Evolutionary conservation across 1,284 basidiomycete genomes (phyloP).

Genomic region (Papiliotrema flavescens): DNA sequence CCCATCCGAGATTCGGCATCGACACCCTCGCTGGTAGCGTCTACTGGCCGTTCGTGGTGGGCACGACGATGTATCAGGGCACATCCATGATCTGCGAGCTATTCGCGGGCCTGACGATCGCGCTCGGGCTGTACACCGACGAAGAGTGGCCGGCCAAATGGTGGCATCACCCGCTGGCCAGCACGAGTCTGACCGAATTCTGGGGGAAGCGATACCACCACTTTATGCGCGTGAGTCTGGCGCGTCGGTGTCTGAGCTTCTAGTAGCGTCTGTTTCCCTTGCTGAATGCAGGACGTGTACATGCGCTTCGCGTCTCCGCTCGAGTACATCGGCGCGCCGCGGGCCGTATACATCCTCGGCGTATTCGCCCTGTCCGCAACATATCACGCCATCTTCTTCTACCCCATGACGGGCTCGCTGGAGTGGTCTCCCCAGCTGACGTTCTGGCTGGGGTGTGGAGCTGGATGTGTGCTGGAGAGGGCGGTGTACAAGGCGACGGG

Average conservation of each 20-base stretch:
- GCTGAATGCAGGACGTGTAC: not conserved
- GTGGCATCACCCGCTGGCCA: not conserved
- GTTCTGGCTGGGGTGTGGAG: conserved; percentile 3
- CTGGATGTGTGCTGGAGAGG: conserved; percentile 2
- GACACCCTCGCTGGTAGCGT: not conserved
- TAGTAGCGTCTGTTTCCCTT: not conserved
- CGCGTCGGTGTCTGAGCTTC: too few species aligned
- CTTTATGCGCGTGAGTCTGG: conserved; percentile 1
- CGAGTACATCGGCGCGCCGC: not conserved
- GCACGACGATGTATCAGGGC: not conserved
- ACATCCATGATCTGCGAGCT: not conserved
- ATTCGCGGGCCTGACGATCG: not conserved
- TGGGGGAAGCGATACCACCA: conserved; percentile 5
- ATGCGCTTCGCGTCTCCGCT: not conserved
- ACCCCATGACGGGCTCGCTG: not conserved
- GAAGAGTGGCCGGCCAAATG: conserved; percentile 2
- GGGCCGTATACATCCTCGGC: not conserved
- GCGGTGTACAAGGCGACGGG: conserved; percentile 1
- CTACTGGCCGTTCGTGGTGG: not conserved
- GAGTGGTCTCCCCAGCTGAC: not conserved
- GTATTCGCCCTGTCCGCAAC: conserved; percentile 1
- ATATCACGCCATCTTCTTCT: conserved; percentile 1
- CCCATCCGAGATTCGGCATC: not conserved
- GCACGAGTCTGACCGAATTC: conserved; percentile 1
- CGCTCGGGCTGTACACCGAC: not conserved